Conservation (phyloP, 495 filamentous ascomycete species). For the Xylaria grammica region DNA sequence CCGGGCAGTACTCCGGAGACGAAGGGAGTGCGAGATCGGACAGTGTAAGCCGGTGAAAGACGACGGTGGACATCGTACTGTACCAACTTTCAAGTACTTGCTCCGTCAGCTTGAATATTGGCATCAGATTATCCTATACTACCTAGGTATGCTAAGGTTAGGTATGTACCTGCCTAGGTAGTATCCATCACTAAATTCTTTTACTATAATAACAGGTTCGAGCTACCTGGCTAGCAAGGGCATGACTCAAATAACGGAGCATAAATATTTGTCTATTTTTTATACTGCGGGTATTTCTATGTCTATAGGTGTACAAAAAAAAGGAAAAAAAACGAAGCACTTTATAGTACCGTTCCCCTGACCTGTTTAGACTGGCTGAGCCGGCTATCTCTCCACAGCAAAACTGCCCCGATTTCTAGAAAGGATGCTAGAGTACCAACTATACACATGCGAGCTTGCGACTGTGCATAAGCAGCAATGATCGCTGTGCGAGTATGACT, state of each 20-base stretch:
- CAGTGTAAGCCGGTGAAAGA: background rate
- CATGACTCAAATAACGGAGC: background rate
- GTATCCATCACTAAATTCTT: too few species aligned
- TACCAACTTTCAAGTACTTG: background rate
- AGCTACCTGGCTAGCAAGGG: background rate
- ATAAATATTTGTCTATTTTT: too few species aligned
- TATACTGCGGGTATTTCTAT: too few species aligned
- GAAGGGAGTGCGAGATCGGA: conserved; percentile 35
- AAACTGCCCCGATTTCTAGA: conserved; percentile 49
- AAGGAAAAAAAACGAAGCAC: too few species aligned
- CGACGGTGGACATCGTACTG: conserved; percentile 16
- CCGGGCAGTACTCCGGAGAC: background rate
- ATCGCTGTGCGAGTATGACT: conserved; percentile 63
- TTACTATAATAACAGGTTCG: background rate
- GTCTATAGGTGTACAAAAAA: too few species aligned
- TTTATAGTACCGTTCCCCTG: conserved; percentile 51
- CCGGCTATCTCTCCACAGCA: conserved; percentile 55
- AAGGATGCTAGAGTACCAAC: conserved; percentile 40
- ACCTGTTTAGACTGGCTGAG: conserved; percentile 60
- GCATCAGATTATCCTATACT: background rate
- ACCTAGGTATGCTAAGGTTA: too few species aligned
- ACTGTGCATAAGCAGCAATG: conserved; percentile 62
- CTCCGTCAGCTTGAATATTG: background rate
- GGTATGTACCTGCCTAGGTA: too few species aligned
- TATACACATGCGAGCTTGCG: conserved; percentile 56